Conservation (phyloP, 352 stramenopile species). For the Elongisporangium senticosum region DNA sequence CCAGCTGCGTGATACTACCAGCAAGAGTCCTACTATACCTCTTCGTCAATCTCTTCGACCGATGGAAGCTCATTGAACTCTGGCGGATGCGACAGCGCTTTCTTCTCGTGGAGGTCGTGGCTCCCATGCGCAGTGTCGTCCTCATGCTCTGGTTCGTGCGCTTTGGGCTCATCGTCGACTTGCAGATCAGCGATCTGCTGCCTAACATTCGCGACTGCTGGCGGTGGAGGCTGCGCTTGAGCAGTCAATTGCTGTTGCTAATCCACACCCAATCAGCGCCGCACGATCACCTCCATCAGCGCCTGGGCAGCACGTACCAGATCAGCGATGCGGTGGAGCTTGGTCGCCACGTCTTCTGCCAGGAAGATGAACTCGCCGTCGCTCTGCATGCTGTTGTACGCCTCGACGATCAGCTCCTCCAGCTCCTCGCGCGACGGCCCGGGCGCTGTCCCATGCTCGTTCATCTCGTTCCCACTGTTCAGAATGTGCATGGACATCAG, state of each 20-base stretch:
- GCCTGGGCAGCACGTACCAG: constrained; percentile 28
- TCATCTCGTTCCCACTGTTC: constrained; percentile 11
- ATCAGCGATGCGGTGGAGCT: constrained; percentile 51
- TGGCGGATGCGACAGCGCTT: constrained; percentile 11
- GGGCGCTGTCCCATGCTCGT: constrained; percentile 13
- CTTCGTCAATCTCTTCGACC: constrained; percentile 49
- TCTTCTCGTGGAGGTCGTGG: not conserved
- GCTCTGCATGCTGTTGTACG: constrained; percentile 82
- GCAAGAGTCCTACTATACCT: constrained; percentile 4
- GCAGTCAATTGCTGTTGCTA: constrained; percentile 12
- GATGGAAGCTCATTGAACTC: constrained; percentile 35
- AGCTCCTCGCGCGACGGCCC: constrained; percentile 37
- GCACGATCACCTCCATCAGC: constrained; percentile 6
- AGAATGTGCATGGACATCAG: constrained; percentile 1
- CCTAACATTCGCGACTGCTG: not conserved
- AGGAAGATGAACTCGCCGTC: constrained; percentile 79
- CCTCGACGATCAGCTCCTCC: constrained; percentile 72
- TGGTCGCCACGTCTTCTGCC: constrained; percentile 53
- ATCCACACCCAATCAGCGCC: constrained; percentile 12
- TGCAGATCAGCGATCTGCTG: constrained; percentile 9
- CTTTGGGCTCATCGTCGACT: constrained; percentile 5
- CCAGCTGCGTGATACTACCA: not conserved
- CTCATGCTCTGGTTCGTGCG: constrained; percentile 9
- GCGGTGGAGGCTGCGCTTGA: constrained; percentile 7
- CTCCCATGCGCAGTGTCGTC: constrained; percentile 6